These are phyloP conservation scores for Conringia planisiliqua DNA, from an alignment of 345 rosid species.

Conservation along the genomic window DNA sequence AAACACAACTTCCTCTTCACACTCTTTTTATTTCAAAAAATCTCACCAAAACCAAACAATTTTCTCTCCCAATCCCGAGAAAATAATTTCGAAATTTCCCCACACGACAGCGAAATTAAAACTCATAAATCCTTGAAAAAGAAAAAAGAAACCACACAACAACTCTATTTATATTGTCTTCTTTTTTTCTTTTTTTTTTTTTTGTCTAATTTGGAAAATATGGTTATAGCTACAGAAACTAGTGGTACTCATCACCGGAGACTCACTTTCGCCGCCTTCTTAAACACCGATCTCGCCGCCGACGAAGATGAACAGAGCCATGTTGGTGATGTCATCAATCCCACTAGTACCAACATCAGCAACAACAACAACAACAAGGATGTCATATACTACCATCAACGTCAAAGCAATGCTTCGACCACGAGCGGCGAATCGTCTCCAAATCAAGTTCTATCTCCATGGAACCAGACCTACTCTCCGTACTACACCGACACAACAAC, in stretches of 20 bases:
- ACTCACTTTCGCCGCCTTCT: constrained; percentile 55
- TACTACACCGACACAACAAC: constrained; percentile 40
- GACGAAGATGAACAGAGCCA: constrained; percentile 29
- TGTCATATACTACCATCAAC: background rate
- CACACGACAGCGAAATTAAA: constrained; percentile 21
- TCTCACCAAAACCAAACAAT: constrained; percentile 6
- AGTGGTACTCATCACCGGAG: constrained; percentile 35
- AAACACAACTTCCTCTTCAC: background rate
- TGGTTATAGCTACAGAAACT: constrained; percentile 24
- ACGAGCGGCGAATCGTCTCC: constrained; percentile 56
- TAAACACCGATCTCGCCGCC: constrained; percentile 43
- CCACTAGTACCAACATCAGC: constrained; percentile 6
- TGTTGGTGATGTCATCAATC: background rate
- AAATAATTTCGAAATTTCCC: background rate
- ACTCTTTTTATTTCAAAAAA: constrained; percentile 23
- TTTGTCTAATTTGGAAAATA: background rate
- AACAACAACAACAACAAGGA: background rate
- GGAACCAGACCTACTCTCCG: constrained; percentile 52
- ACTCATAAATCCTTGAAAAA: background rate
- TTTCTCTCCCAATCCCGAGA: background rate
- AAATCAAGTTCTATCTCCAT: constrained; percentile 45
- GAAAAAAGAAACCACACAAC: background rate
- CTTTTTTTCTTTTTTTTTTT: background rate
- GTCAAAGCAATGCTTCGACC: constrained; percentile 26
- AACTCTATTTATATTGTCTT: background rate